These are phyloP conservation scores for Sonneratia caseolaris DNA, from an alignment of 345 rosid species.

Conservation along the genomic window DNA sequence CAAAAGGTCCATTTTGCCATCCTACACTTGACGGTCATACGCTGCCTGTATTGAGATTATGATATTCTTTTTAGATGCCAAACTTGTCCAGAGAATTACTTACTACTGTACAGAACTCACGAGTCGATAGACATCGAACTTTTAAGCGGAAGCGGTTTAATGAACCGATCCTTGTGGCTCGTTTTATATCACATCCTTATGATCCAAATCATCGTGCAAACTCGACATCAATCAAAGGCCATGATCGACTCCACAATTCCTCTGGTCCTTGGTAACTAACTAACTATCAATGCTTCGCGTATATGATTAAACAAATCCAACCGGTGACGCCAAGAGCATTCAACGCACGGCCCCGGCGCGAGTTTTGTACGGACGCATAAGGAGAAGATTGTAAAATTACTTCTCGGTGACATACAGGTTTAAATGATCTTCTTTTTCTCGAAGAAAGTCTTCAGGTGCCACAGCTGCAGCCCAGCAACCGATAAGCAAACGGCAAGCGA, in stretches of 20 bases:
- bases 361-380: not conserved
- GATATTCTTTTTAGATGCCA: not conserved
- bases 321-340: not conserved
- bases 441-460: constrained; percentile 92
- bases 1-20: not conserved
- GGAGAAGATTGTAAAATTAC: not conserved
- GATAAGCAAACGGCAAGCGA: constrained; percentile 67
- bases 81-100: not conserved
- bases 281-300: not conserved
- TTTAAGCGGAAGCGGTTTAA: not conserved
- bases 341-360: not conserved
- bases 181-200: not conserved
- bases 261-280: not conserved
- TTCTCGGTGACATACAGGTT: not conserved
- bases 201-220: not conserved
- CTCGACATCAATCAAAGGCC: not conserved
- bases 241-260: not conserved
- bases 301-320: not conserved
- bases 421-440: constrained; percentile 90
- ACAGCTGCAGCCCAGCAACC: constrained; percentile 72
- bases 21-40: not conserved
- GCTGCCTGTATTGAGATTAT: not conserved
- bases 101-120: not conserved
- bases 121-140: not conserved
- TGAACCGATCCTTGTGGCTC: not conserved